phyloP scores from a whole-genome alignment of 1,284 basidiomycete species.

The Serendipita sp. region DNA sequence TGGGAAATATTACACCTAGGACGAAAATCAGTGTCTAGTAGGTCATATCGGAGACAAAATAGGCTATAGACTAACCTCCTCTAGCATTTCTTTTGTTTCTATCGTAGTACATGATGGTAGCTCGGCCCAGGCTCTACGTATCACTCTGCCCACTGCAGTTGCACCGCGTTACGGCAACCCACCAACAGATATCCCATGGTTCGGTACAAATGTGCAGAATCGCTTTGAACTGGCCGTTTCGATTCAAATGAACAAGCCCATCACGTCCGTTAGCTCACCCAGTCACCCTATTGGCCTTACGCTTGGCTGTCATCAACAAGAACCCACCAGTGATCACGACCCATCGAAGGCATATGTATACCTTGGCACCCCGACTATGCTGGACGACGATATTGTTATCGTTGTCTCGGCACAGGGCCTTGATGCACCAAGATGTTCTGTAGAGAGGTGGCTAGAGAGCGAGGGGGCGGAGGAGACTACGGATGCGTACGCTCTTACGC shows the following conservation, averaged over 20 bases:
- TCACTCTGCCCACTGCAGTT: conserved; percentile 14
- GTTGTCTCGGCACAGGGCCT: conserved; percentile 10
- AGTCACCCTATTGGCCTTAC: conserved; percentile 10
- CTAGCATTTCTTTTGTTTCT: conserved; percentile 14
- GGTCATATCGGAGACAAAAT: not conserved
- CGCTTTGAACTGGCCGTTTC: conserved; percentile 10
- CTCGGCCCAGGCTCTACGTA: conserved; percentile 13
- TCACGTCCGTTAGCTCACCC: conserved; percentile 12
- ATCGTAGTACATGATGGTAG: conserved; percentile 15
- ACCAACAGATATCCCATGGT: not conserved
- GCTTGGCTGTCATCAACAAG: not conserved
- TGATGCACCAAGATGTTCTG: conserved; percentile 10
- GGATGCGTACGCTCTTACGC: conserved; percentile 34
- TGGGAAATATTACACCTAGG: conserved; percentile 11
- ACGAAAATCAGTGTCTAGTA: conserved; percentile 10
- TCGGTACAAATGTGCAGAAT: not conserved
- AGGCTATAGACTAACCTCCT: not conserved
- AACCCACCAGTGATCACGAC: not conserved
- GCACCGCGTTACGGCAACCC: conserved; percentile 13
- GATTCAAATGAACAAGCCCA: conserved; percentile 11
- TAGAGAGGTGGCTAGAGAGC: not conserved
- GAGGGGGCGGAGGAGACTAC: not conserved
- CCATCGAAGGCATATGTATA: conserved; percentile 9
- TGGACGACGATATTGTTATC: conserved; percentile 12
- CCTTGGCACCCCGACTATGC: not conserved